Evolutionary conservation across 306 rosid species (phyloP).

Genomic region (Gleditsia sinensis): DNA sequence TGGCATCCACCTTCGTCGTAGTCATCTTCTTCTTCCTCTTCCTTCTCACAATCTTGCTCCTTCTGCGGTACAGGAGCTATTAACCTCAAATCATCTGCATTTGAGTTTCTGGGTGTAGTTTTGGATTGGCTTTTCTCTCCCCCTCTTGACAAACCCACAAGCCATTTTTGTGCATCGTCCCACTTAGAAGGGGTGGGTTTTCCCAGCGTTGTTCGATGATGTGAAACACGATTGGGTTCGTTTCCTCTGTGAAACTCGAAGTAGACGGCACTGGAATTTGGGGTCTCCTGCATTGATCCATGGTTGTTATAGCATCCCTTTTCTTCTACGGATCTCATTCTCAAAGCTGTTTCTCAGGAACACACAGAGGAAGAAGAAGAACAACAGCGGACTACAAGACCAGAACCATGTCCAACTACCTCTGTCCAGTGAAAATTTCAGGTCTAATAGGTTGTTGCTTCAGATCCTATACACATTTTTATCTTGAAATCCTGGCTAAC

Average conservation of each 20-base stretch:
- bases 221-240: constrained; percentile 48
- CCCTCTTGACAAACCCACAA: constrained; percentile 84
- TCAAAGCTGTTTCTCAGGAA: constrained; percentile 7
- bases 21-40: constrained; percentile 43
- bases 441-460: constrained; percentile 13
- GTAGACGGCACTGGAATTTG: constrained; percentile 47
- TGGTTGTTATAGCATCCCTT: constrained; percentile 66
- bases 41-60: constrained; percentile 64
- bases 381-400: neutral
- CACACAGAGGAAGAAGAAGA: too few species aligned
- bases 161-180: constrained; percentile 99
- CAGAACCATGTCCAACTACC: constrained; percentile 4
- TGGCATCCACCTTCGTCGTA: constrained; percentile 27
- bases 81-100: constrained; percentile 92
- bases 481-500: constrained; percentile 16
- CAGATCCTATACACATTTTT: constrained; percentile 38
- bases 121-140: constrained; percentile 74
- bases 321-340: constrained; percentile 85
- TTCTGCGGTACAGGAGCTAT: constrained; percentile 89
- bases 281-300: constrained; percentile 52
- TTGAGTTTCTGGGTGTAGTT: constrained; percentile 81
- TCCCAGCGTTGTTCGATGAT: constrained; percentile 65
- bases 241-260: constrained; percentile 82
- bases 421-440: constrained; percentile 27
- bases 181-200: constrained; percentile 95